phyloP scores from a whole-genome alignment of 2,329 filamentous ascomycete genomes.

The Sclerotinia spermophila region DNA sequence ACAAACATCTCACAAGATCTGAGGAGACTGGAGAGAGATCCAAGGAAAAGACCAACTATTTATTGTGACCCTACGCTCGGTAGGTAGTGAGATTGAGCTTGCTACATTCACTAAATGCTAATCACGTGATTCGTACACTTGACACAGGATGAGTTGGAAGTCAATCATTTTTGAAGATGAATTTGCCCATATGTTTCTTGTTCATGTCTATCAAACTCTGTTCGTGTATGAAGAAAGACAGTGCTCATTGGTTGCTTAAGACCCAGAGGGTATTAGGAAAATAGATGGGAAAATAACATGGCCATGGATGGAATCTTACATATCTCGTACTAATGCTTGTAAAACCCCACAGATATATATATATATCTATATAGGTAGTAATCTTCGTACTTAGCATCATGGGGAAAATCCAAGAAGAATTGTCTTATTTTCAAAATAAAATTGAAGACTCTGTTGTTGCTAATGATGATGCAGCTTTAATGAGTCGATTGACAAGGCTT shows the following conservation, averaged over 20 bases:
- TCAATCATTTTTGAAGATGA: neutral
- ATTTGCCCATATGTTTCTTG: neutral
- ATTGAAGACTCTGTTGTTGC: too few species aligned
- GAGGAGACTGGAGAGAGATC: neutral
- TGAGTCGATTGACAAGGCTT: too few species aligned
- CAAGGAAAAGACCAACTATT: neutral
- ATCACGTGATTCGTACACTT: neutral
- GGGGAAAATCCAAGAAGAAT: too few species aligned
- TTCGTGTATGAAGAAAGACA: fast-evolving
- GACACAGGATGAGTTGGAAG: neutral
- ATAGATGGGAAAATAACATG: too few species aligned
- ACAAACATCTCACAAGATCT: too few species aligned
- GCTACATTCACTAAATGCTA: neutral
- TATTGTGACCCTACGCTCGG: neutral
- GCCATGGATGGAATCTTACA: too few species aligned
- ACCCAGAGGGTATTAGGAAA: neutral
- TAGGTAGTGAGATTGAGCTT: neutral
- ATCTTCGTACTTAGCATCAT: too few species aligned
- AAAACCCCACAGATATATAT: too few species aligned
- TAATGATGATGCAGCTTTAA: neutral
- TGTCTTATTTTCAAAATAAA: too few species aligned
- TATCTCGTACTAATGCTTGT: too few species aligned
- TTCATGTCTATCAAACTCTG: neutral
- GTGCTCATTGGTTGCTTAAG: neutral
- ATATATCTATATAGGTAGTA: too few species aligned